Evolutionary conservation across 2,329 filamentous ascomycete genomes (phyloP).

Genomic region (Apiospora pterosperma): DNA sequence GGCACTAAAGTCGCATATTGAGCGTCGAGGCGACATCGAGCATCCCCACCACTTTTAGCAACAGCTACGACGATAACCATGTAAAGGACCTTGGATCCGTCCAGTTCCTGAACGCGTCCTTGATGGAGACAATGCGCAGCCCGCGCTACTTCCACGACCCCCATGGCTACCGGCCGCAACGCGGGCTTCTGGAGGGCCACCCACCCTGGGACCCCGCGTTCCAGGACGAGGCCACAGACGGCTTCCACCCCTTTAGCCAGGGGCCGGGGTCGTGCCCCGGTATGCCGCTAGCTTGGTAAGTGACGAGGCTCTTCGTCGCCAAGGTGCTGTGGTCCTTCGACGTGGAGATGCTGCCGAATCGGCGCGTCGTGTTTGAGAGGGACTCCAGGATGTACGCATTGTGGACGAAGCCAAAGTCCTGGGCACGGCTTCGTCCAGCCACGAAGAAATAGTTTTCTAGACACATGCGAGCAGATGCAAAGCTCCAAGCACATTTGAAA

Average conservation of each 20-base stretch:
- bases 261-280: constrained; percentile 15
- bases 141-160: constrained; percentile 10
- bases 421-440: constrained; percentile 7
- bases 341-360: constrained; percentile 8
- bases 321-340: constrained; percentile 21
- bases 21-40: constrained; percentile 14
- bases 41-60: constrained; percentile 23
- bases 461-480: too few species aligned
- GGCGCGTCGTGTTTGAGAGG: constrained; percentile 11
- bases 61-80: background rate
- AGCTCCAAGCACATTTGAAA: too few species aligned
- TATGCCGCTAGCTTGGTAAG: constrained; percentile 15
- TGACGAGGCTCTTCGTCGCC: constrained; percentile 14
- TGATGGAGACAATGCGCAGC: background rate
- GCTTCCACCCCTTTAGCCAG: constrained; percentile 11
- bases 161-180: constrained; percentile 10
- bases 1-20: constrained; percentile 15
- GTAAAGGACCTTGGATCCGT: background rate
- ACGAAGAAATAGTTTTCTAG: background rate
- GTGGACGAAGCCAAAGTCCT: constrained; percentile 14
- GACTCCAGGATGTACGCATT: constrained; percentile 13
- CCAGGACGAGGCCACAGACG: constrained; percentile 8
- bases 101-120: background rate
- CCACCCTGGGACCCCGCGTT: constrained; percentile 8
- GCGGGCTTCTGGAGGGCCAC: constrained; percentile 14